Conservation (phyloP, 164 flowering plant genomes). For the Cinnamomum micranthum region DNA sequence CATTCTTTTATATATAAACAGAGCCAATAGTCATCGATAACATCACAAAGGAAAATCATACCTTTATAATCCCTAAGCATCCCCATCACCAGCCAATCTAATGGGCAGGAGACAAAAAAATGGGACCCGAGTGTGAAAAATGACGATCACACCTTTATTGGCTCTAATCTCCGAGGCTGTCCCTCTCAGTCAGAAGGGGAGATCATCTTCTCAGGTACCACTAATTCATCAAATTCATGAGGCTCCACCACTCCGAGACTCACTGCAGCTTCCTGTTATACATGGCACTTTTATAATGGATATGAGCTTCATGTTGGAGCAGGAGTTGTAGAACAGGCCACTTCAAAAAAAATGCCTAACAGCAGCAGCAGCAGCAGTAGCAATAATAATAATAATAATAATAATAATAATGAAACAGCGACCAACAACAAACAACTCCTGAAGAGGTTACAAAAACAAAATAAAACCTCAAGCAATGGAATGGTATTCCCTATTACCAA, state of each 20-base stretch:
- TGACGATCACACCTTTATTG: neutral
- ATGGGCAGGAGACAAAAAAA: neutral
- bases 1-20: too few relatives aligned
- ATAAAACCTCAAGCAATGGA: neutral
- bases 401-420: too few relatives aligned
- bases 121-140: conserved; percentile 7
- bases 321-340: neutral
- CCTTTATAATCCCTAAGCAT: neutral
- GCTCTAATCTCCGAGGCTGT: neutral
- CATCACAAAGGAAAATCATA: too few relatives aligned
- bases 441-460: neutral
- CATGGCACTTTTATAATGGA: neutral
- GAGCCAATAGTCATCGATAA: too few relatives aligned
- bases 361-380: too few relatives aligned
- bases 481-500: too few relatives aligned
- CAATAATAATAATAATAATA: too few relatives aligned
- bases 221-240: conserved; percentile 81
- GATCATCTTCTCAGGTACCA: conserved; percentile 95
- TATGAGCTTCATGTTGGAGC: neutral
- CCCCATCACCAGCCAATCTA: neutral
- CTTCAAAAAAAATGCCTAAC: too few relatives aligned
- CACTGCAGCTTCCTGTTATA: conserved; percentile 76
- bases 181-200: conserved; percentile 52
- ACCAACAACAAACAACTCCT: neutral
- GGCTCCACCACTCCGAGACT: conserved; percentile 61